Base-by-base conservation (phyloP, 441 rosid species). In the Bocquillonia castaneifolia region DNA sequence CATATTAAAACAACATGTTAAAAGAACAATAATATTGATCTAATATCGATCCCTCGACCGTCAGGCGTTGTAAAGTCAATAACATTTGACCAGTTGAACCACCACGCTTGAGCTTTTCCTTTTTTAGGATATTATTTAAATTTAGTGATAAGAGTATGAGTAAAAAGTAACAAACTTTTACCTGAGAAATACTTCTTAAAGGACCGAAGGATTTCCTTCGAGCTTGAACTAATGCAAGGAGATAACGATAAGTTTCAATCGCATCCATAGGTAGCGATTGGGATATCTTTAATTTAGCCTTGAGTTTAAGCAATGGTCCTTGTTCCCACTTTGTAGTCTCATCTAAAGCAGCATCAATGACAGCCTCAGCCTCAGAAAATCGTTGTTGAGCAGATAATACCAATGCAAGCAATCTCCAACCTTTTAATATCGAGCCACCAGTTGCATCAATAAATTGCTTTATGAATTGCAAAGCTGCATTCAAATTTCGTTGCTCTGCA, bases 261-360 rank as follows among this genome's bases (percentile, higher is more conserved):
- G 96, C 94, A 75, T 88, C 97, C 63, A 76, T 78, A 7, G 90
- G 91, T 48, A 72, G 76, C 23, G 94, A 83, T 69, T 82, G 93
- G 54, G 85, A 82, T 72, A 85, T 83, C 77, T 88, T 82, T 72
- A 93, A 74, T 80, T 88, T 93, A 40, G 96, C 97, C 78, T 91
- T 93, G 68, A 91, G 80, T 81, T 84, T 90, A 62, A 91, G 82
- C 31, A 93, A 71, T 48, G 89, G 89, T 65, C 88, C 93, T 78
- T 88, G 93, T 69, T 93, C 96, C 97, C 97, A 93, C 70, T 85
- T 91, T 52, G 90, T 84, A 36, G 89, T 91, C 90, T 91, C 98
- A 67, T 93, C 96, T 56, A 91, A 80, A 72, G 97, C 96, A 67
- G 97, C 98, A 77, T 86, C 96, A 7, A 79, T 88, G 50, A 93